Percentiles rank a stretch among this genome's conserved stretches.
Conservation (phyloP, 2,329 filamentous ascomycete species). For the Lomentospora prolificans region DNA sequence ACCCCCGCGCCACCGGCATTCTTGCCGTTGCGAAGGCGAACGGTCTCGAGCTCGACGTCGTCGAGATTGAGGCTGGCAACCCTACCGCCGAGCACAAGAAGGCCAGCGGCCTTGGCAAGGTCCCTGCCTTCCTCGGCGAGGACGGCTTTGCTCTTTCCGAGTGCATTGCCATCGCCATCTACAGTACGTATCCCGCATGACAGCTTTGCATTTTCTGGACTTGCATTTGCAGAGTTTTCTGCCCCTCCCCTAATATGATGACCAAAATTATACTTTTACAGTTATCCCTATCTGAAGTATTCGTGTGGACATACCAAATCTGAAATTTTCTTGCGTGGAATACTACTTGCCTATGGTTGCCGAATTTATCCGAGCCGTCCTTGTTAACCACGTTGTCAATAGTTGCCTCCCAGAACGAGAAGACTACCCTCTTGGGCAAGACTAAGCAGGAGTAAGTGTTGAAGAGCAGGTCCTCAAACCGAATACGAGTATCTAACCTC, state of each 20-base stretch:
- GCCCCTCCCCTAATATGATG: slow-evolving; percentile 42
- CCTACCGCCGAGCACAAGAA: slow-evolving; percentile 70
- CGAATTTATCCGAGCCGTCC: background rate
- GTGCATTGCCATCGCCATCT: slow-evolving; percentile 91
- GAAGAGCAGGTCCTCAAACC: background rate
- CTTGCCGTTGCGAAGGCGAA: slow-evolving; percentile 96
- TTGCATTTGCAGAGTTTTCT: slow-evolving; percentile 18
- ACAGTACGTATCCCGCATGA: slow-evolving; percentile 60
- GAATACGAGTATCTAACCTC: background rate
- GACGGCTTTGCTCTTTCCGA: slow-evolving; percentile 88
- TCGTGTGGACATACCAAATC: slow-evolving; percentile 84
- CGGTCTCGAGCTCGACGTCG: slow-evolving; percentile 80
- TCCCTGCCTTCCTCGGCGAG: slow-evolving; percentile 84
- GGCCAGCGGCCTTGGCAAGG: slow-evolving; percentile 78
- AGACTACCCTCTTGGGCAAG: slow-evolving; percentile 98
- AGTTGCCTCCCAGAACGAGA: slow-evolving; percentile 99
- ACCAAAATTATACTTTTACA: slow-evolving; percentile 64
- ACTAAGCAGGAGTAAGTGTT: slow-evolving; percentile 88
- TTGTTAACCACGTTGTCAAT: slow-evolving; percentile 22
- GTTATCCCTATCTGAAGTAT: slow-evolving; percentile 97
- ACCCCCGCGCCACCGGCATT: slow-evolving; percentile 82
- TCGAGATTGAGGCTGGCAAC: slow-evolving; percentile 58
- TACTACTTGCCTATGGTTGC: slow-evolving; percentile 10
- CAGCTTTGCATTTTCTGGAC: too few relatives aligned
- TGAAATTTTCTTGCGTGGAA: slow-evolving; percentile 25